Evolutionary conservation across 2,329 filamentous ascomycete genomes (phyloP).

Genomic region (Talaromyces sp.): DNA sequence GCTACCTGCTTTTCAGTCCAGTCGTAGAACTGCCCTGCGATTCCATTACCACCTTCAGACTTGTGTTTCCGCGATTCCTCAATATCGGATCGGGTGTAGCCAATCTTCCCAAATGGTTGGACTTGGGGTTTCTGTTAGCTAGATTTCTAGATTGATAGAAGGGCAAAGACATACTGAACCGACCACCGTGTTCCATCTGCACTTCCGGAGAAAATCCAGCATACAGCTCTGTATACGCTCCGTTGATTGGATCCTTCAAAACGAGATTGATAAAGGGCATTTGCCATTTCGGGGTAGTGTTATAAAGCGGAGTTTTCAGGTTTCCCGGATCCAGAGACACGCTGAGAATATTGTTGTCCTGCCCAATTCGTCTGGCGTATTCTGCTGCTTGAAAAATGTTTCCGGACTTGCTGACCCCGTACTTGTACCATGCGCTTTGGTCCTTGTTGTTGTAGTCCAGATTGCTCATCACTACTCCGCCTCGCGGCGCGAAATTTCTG

Average conservation of each 20-base stretch:
- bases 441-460: slow-evolving; percentile 13
- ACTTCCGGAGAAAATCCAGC: neutral
- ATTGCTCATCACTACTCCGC: slow-evolving; percentile 15
- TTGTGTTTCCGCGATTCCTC: neutral
- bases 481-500: slow-evolving; percentile 18
- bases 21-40: neutral
- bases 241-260: neutral
- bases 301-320: neutral
- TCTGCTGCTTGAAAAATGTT: slow-evolving; percentile 16
- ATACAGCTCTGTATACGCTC: neutral
- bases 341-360: slow-evolving; percentile 14
- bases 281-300: neutral
- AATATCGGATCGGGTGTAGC: neutral
- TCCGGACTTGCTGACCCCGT: slow-evolving; percentile 17
- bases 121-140: neutral
- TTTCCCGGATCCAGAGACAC: slow-evolving; percentile 1
- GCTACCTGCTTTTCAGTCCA: neutral
- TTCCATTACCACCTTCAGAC: neutral
- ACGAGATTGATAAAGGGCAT: neutral
- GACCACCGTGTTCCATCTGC: neutral
- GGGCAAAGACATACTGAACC: neutral
- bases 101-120: neutral
- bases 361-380: slow-evolving; percentile 9
- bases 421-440: slow-evolving; percentile 13
- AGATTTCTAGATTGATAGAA: neutral